Evolutionary conservation across 306 rosid species (phyloP), one percentile per base, ranked within the genome.

Genomic region (Castanopsis chinensis): DNA sequence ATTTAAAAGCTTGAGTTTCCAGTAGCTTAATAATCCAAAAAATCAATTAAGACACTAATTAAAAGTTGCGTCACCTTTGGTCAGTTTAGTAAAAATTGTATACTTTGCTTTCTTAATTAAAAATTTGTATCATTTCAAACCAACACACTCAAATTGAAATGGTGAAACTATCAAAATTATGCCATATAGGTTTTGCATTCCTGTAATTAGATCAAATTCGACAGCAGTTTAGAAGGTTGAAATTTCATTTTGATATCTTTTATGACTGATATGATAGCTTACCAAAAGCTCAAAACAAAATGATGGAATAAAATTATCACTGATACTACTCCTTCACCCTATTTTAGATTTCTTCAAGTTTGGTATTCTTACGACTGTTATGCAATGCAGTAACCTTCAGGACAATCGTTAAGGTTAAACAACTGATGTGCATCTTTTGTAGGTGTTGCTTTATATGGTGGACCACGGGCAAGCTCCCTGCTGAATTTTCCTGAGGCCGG

Each of bases 381-480:
- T 5, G 8, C 17, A 33, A 35, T 65, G 49, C 20, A 33, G 51
- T 19, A 35, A 35, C 37, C 20, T 67, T 35, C 53, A 49, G 17
- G 53, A 3, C 4, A 49, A 12, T 49, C 5, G 53, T 11, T 15
- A 53, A 54, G 61, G 55, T 52, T 45, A 37, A 57, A 76, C 69
- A 60, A 43, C 20, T 27, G 43, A 27, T 59, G 30, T 76, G 37
- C 23, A 52, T 80, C 77, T 76, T 79, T 73, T 67, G 81, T 86
- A 96, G 99, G 98, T 71, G 93, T 90, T 74, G 82, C 84, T 14
- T 86, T 96, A 81, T 91, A 84, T 80, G 99, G 98, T 64, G 98
- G 99, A 86, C 96, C 96, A 20, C 93, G 71, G 83, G 91, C 94
- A 84, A 93, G 91, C 81, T 61, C 87, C 55, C 64, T 82, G 80